Conservation (phyloP, 352 stramenopile species). For the Globisporangium recalcitrans region DNA sequence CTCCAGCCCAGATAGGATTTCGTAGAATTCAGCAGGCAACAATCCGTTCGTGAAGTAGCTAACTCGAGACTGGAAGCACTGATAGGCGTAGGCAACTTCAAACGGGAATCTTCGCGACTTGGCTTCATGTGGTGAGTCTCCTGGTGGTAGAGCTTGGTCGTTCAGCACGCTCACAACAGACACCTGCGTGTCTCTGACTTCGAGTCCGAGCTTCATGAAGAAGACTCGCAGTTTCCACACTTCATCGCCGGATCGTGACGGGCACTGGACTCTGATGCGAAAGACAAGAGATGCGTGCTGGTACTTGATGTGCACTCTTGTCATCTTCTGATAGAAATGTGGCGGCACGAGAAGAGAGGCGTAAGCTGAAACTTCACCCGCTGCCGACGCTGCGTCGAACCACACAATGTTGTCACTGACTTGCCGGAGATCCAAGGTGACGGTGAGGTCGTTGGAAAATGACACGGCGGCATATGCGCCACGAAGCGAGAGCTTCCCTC, state of each 20-base stretch:
- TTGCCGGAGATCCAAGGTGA: slow-evolving; percentile 46
- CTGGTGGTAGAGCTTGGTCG: not conserved
- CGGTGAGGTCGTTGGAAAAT: slow-evolving; percentile 15
- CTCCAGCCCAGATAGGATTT: slow-evolving; percentile 26
- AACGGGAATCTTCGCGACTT: slow-evolving; percentile 11
- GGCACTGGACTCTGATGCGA: slow-evolving; percentile 6
- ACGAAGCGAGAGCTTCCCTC: slow-evolving; percentile 10
- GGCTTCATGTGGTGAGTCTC: not conserved
- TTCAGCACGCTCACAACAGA: not conserved
- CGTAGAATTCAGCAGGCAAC: slow-evolving; percentile 33
- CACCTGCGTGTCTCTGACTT: slow-evolving; percentile 46
- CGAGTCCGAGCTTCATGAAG: slow-evolving; percentile 40
- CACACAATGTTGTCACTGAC: slow-evolving; percentile 37
- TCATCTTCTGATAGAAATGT: slow-evolving; percentile 26
- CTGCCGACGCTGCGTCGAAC: slow-evolving; percentile 31
- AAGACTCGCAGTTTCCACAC: slow-evolving; percentile 44
- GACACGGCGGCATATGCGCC: slow-evolving; percentile 17
- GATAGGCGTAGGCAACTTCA: slow-evolving; percentile 43
- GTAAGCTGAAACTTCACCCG: slow-evolving; percentile 23
- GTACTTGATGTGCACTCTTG: slow-evolving; percentile 26
- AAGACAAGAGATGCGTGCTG: slow-evolving; percentile 41
- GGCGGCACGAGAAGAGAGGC: slow-evolving; percentile 34
- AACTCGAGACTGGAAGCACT: slow-evolving; percentile 45
- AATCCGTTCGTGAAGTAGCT: slow-evolving; percentile 42
- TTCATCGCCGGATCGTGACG: slow-evolving; percentile 1